Percentiles rank a stretch among this genome's conserved stretches.
Conservation (phyloP, 306 rosid species). For the Cicer cuneatum region DNA sequence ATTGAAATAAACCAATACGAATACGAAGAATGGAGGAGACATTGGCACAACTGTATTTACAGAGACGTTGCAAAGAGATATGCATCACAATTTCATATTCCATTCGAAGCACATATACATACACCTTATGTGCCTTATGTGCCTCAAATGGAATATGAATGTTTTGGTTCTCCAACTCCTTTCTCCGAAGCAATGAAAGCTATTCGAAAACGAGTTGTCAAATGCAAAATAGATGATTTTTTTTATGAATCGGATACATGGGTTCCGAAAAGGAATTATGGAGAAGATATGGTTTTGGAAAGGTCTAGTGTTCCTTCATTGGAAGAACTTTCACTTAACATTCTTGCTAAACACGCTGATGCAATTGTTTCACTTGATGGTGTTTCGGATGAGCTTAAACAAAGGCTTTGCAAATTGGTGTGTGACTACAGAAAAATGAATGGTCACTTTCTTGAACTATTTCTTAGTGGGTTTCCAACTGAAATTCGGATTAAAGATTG, state of each 20-base stretch:
- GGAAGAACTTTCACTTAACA: conserved; percentile 55
- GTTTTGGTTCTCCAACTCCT: conserved; percentile 63
- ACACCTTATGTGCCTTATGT: too few relatives aligned
- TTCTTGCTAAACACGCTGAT: conserved; percentile 67
- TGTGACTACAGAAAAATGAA: conserved; percentile 77
- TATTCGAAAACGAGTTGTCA: conserved; percentile 42
- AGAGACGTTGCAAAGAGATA: not conserved
- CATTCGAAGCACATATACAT: too few relatives aligned
- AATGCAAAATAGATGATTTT: not conserved
- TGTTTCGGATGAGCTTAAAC: conserved; percentile 65
- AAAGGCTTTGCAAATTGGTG: conserved; percentile 62
- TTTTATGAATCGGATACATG: conserved; percentile 40
- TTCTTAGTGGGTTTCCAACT: conserved; percentile 68
- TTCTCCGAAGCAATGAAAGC: conserved; percentile 65
- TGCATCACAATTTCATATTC: not conserved
- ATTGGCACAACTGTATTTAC: too few relatives aligned
- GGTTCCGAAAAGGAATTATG: conserved; percentile 47
- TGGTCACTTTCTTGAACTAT: conserved; percentile 53
- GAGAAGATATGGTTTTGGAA: not conserved
- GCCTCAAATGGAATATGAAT: conserved; percentile 40
- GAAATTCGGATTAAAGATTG: conserved; percentile 75
- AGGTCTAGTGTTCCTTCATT: conserved; percentile 60
- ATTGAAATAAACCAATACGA: too few relatives aligned
- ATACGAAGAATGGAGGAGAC: too few relatives aligned
- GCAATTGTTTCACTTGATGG: conserved; percentile 70